Evolutionary conservation across 345 rosid species (phyloP), one percentile per base, ranked within the genome.

Genomic region (Arabidopsis arenosa): DNA sequence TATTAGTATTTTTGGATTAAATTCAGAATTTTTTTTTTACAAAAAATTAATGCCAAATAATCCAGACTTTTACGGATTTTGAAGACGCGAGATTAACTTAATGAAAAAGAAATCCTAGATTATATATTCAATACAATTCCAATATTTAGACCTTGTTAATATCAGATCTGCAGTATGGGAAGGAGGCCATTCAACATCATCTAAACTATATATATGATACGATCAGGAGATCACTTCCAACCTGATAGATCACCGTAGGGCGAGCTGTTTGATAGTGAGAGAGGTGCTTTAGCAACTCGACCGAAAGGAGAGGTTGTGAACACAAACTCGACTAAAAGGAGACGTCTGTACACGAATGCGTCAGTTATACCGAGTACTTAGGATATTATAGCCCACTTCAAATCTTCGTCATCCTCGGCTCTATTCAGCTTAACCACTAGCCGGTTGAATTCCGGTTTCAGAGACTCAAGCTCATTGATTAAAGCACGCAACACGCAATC

Each of bases 391-490:
- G 26, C 26, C 26, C 26, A 23, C 26, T 23, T 23, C 26, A 23
- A 23, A 23, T 23, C 26, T 23, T 23, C 69, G 73, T 80, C 83
- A 8, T 80, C 70, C 43, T 67, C 63, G 3, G 69, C 79, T 72
- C 61, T 82, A 75, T 90, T 85, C 45, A 85, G 78, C 75, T 90
- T 83, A 51, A 87, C 80, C 48, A 88, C 81, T 66, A 45, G 80
- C 66, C 72, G 84, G 13, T 81, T 72, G 28, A 89, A 90, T 77
- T 91, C 90, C 3, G 96, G 98, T 77, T 96, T 86, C 77, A 89
- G 78, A 66, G 82, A 74, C 80, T 96, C 98, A n/a, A 96, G 93
- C 85, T 96, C 96, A 78, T 84, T 85, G 5, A 91, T 53, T 3
- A 93, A 93, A 73, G 86, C 72, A 33, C 82, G 75, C 76, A 89